Base-by-base conservation (phyloP, 495 filamentous ascomycete species). In the Aspergillus carlsbadensis region DNA sequence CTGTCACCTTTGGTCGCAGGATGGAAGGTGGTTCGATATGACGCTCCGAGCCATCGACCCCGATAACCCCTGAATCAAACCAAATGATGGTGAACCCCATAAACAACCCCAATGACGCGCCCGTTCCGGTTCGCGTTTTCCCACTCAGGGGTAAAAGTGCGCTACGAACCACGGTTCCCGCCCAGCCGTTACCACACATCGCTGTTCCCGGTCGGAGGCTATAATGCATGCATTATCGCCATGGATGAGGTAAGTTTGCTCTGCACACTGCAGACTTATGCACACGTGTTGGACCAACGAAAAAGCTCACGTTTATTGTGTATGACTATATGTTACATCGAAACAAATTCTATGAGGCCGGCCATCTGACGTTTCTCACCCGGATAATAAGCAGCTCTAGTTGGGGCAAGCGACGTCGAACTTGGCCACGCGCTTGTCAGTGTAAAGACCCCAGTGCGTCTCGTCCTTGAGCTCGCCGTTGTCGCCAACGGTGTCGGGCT, bases 401-500 rank as follows among this genome's bases (percentile, higher is more conserved):
- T 59, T 53, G 11, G 67, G 65, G 72, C 87, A 91, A 58, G 76
- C 71, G 49, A 82, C 72, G 58, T 78, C 73, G 69, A 83, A 90
- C 78, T 92, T 91, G 57, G 73, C 37, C 62, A 75, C 77, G 56
- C 87, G 78, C 57, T 86, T 78, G 1, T 74, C 77, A 21, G 78
- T 85, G 79, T 82, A 88, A 6, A 87, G 82, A 62, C 89, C 89
- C 89, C 89, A 93, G 64, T 88, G 83, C 45, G 81, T 86, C 82
- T 93, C 89, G 61, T 88, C 80, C 61, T 74, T 79, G n/a, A 73
- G 59, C 65, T 77, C 62, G 52, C 89, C 89, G 68, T 87, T 84
- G 65, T 89, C 83, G 58, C 87, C 87, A 59, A 81, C 74, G 66
- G 81, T 83, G 22, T 76, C 66, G 53, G 87, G 87, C 85, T 93